phyloP scores from a whole-genome alignment of 2,329 filamentous ascomycete genomes.

The Emmonsiellopsis sp. region DNA sequence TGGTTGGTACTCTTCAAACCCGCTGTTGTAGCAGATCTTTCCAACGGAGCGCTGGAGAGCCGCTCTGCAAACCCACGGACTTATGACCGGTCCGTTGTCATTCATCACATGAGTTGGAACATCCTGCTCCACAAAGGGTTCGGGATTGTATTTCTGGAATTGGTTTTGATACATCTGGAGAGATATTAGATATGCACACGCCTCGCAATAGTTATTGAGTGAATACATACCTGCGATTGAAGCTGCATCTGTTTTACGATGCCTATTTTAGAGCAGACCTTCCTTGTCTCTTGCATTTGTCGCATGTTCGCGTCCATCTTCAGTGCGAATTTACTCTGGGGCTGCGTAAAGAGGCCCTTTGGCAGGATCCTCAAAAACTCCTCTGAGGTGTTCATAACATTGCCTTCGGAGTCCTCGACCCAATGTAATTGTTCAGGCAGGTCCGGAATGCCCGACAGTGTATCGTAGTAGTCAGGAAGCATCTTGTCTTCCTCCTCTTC shows the following conservation, averaged over 20 bases:
- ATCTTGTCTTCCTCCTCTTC: constrained; percentile 77
- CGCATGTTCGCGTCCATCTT: constrained; percentile 86
- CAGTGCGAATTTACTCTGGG: constrained; percentile 62
- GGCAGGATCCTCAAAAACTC: constrained; percentile 74
- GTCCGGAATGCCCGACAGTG: constrained; percentile 76
- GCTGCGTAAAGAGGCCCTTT: constrained; percentile 64
- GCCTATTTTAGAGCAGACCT: constrained; percentile 89
- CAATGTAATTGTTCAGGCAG: constrained; percentile 70
- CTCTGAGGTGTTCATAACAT: constrained; percentile 79
- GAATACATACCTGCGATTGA: constrained; percentile 68
- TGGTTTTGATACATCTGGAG: constrained; percentile 90
- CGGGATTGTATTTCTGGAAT: constrained; percentile 90
- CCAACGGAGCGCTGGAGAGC: constrained; percentile 84
- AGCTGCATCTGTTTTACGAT: constrained; percentile 99
- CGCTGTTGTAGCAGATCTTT: constrained; percentile 91
- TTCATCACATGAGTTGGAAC: constrained; percentile 82
- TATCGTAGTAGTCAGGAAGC: constrained; percentile 90
- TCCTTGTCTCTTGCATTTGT: constrained; percentile 94
- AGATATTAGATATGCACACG: constrained; percentile 10
- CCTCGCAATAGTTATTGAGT: background rate
- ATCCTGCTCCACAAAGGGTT: constrained; percentile 79
- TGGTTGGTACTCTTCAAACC: constrained; percentile 94
- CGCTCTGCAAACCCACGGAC: constrained; percentile 68
- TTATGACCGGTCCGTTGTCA: constrained; percentile 81
- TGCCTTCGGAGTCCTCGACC: constrained; percentile 81